Evolutionary conservation across 768 basidiomycete genomes (phyloP).

Genomic region (Candolleomyces aberdarensis): DNA sequence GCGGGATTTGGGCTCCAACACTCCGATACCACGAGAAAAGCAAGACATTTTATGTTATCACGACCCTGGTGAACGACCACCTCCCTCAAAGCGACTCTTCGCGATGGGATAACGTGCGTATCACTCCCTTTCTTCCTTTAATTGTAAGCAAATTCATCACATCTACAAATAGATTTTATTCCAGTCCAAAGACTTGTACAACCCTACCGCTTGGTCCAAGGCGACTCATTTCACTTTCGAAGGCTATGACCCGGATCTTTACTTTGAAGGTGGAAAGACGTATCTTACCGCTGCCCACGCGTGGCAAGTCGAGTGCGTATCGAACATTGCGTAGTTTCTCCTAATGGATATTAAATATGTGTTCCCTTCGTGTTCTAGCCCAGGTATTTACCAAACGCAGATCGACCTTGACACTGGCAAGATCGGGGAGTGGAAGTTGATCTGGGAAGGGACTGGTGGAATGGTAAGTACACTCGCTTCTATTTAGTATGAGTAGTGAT

Average conservation of each 20-base stretch:
- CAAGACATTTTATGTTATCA: constrained; percentile 18
- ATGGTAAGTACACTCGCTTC: constrained; percentile 3
- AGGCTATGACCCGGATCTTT: constrained; percentile 31
- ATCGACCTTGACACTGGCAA: constrained; percentile 21
- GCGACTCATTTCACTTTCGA: constrained; percentile 28
- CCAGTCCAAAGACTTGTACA: constrained; percentile 18
- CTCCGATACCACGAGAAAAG: constrained; percentile 19
- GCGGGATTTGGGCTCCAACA: constrained; percentile 25
- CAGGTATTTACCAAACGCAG: constrained; percentile 20
- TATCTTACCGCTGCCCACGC: constrained; percentile 27
- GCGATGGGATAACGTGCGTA: constrained; percentile 21
- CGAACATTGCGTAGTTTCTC: neutral
- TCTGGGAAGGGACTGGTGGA: constrained; percentile 26
- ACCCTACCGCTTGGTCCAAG: constrained; percentile 24
- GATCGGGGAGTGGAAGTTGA: constrained; percentile 14
- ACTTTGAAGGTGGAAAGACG: constrained; percentile 29
- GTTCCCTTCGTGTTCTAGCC: constrained; percentile 8
- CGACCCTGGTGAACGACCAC: constrained; percentile 23
- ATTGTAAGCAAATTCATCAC: neutral
- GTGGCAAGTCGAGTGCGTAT: constrained; percentile 18
- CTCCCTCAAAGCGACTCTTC: constrained; percentile 14
- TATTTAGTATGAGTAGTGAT: neutral
- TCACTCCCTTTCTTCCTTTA: neutral
- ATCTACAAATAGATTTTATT: constrained; percentile 14
- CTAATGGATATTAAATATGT: too few relatives aligned